Evolutionary conservation across 2,329 filamentous ascomycete species (phyloP).

Genomic region (Venturia pyrina): DNA sequence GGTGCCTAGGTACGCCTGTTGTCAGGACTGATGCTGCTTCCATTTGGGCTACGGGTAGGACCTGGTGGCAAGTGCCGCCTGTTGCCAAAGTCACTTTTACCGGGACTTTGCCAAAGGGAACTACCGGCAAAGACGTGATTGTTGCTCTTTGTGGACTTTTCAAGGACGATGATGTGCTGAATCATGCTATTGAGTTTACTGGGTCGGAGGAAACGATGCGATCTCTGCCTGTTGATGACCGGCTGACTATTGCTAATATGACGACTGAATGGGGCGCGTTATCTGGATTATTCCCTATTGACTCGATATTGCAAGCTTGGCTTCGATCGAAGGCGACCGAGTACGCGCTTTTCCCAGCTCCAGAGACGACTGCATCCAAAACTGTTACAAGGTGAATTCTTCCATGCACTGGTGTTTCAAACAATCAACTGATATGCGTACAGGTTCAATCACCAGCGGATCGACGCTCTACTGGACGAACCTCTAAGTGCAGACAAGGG

Average conservation of each 20-base stretch:
- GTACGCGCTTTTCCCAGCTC: slow-evolving; percentile 49
- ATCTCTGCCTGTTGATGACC: slow-evolving; percentile 61
- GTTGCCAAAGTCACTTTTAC: slow-evolving; percentile 71
- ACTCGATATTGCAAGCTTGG: slow-evolving; percentile 62
- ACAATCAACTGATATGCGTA: neutral
- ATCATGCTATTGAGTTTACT: slow-evolving; percentile 82
- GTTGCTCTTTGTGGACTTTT: slow-evolving; percentile 80
- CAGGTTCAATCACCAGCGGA: slow-evolving; percentile 56
- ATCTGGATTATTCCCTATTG: slow-evolving; percentile 70
- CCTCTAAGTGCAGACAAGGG: slow-evolving; percentile 61
- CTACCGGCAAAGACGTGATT: slow-evolving; percentile 91
- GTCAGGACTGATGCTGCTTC: slow-evolving; percentile 80
- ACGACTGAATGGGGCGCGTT: slow-evolving; percentile 72
- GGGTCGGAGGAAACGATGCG: slow-evolving; percentile 68
- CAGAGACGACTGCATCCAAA: slow-evolving; percentile 35
- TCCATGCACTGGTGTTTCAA: neutral
- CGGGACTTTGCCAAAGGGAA: slow-evolving; percentile 64
- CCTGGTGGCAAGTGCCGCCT: slow-evolving; percentile 84
- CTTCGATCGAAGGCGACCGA: slow-evolving; percentile 65
- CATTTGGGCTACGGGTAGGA: slow-evolving; percentile 74
- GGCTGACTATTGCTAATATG: slow-evolving; percentile 73
- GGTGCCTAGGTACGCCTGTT: slow-evolving; percentile 64
- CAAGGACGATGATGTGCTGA: slow-evolving; percentile 78
- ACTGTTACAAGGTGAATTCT: slow-evolving; percentile 35
- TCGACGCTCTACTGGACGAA: slow-evolving; percentile 63